Percentiles rank a stretch among this genome's conserved stretches.
Conservation (phyloP, 345 rosid species). For the Durio zibethinus region DNA sequence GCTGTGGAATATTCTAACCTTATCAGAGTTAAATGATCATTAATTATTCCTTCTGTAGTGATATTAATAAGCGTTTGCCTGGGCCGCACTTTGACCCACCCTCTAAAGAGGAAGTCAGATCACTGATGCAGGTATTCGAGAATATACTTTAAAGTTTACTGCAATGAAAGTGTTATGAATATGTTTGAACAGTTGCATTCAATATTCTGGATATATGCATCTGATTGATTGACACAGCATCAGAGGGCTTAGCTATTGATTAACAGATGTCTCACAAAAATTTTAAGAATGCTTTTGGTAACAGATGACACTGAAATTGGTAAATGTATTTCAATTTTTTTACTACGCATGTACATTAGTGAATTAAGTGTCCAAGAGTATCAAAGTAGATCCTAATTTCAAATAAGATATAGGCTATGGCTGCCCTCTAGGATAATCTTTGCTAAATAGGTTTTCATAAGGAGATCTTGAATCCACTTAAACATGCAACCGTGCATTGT, state of each 20-base stretch:
- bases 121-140: conserved; percentile 51
- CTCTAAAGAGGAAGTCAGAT: conserved; percentile 57
- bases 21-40: background rate
- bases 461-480: background rate
- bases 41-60: conserved; percentile 38
- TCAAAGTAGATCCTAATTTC: too few species aligned
- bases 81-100: conserved; percentile 99
- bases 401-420: too few species aligned
- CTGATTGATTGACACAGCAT: too few species aligned
- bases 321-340: too few species aligned
- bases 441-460: too few species aligned
- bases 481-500: background rate
- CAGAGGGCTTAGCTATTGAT: background rate
- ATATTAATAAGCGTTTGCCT: conserved; percentile 80
- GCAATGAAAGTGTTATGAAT: background rate
- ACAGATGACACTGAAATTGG: too few species aligned
- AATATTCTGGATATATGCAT: background rate
- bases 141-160: background rate
- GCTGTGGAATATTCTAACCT: background rate
- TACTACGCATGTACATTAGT: too few species aligned
- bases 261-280: background rate
- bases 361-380: too few species aligned
- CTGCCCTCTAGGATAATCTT: too few species aligned
- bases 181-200: too few species aligned
- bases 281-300: too few species aligned